phyloP scores from a whole-genome alignment of 139 green algal species.

The Volvox reticuliferus region DNA sequence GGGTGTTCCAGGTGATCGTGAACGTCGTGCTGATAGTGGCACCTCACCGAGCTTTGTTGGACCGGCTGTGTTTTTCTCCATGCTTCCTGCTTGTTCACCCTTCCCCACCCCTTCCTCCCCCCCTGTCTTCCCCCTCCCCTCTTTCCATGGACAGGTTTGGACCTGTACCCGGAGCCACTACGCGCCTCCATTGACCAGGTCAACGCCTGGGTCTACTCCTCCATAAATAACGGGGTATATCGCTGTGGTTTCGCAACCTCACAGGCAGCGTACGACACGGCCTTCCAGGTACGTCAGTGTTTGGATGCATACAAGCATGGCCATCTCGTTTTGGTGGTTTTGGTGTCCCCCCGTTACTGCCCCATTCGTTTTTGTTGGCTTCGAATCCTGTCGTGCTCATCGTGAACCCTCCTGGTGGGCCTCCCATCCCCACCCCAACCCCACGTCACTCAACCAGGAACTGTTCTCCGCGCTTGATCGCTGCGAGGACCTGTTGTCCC shows the following conservation, averaged over 20 bases:
- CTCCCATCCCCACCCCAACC: neutral
- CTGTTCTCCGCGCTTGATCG: conserved; percentile 89
- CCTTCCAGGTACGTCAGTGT: conserved; percentile 58
- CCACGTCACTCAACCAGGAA: conserved; percentile 57
- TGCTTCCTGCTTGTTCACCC: neutral
- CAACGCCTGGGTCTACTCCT: conserved; percentile 89
- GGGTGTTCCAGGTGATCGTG: too few relatives aligned
- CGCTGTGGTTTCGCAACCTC: conserved; percentile 91
- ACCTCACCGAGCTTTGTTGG: too few relatives aligned
- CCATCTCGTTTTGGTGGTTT: too few relatives aligned
- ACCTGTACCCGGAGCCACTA: conserved; percentile 87
- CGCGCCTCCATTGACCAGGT: conserved; percentile 81
- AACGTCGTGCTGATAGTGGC: too few relatives aligned
- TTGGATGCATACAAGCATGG: too few relatives aligned
- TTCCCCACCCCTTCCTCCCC: neutral
- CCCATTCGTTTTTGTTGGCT: too few relatives aligned
- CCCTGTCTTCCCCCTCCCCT: neutral
- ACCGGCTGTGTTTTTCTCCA: too few relatives aligned
- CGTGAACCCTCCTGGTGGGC: too few relatives aligned
- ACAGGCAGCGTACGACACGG: conserved; percentile 91
- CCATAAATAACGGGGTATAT: conserved; percentile 99
- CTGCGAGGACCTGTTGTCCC: conserved; percentile 85
- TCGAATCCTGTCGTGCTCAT: too few relatives aligned
- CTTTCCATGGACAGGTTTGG: conserved; percentile 54
- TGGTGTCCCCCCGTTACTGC: too few relatives aligned